phyloP scores from a whole-genome alignment of 2,329 filamentous ascomycete genomes.

The Coniochaeta sp. region DNA sequence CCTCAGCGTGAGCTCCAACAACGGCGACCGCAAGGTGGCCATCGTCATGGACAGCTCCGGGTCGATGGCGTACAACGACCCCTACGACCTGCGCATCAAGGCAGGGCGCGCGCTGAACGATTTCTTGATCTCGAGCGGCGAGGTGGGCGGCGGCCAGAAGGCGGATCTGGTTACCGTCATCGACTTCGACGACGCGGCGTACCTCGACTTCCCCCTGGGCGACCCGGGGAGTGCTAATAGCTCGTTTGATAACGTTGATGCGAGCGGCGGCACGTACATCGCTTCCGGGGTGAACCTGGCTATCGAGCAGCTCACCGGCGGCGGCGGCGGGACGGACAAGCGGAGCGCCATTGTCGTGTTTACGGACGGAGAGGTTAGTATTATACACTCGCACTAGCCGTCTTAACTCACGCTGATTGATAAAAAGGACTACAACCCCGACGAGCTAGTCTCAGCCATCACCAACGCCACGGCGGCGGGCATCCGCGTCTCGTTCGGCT shows the following conservation, averaged over 20 bases:
- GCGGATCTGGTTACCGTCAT: constrained; percentile 15
- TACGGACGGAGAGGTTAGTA: constrained; percentile 13
- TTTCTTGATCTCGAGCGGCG: constrained; percentile 13
- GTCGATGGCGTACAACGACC: constrained; percentile 14
- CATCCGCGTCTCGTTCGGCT: constrained; percentile 19
- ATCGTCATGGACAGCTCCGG: constrained; percentile 17
- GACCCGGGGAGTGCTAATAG: constrained; percentile 9
- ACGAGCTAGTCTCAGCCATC: constrained; percentile 11
- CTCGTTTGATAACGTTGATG: constrained; percentile 7
- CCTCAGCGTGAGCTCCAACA: constrained; percentile 5
- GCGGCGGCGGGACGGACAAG: constrained; percentile 10
- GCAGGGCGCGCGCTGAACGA: constrained; percentile 14
- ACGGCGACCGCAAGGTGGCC: constrained; percentile 16
- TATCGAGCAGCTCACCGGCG: constrained; percentile 8
- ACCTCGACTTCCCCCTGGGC: constrained; percentile 8
- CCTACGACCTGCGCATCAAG: constrained; percentile 10
- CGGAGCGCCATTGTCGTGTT: constrained; percentile 16
- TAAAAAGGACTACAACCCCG: constrained; percentile 7
- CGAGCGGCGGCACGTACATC: constrained; percentile 9
- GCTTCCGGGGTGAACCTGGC: constrained; percentile 12
- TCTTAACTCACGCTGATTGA: neutral
- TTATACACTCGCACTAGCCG: neutral
- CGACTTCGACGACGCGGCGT: constrained; percentile 10
- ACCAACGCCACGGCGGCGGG: constrained; percentile 16
- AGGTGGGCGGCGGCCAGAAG: constrained; percentile 8